Evolutionary conservation across 352 stramenopile genomes (phyloP).

Genomic region (Halophytophthora polymorphica): DNA sequence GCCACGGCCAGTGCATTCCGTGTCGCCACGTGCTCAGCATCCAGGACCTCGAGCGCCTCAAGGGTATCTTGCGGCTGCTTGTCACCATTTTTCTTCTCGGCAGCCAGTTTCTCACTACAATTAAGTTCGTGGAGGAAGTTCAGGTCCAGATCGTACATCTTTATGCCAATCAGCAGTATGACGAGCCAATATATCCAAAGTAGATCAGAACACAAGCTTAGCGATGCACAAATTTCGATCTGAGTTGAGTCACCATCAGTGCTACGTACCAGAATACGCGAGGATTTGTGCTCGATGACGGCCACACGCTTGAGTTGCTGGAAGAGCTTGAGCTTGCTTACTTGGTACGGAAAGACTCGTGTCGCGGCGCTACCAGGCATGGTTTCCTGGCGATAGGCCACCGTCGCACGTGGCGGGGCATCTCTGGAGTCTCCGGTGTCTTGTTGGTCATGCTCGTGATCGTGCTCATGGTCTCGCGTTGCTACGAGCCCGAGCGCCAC

Average conservation of each 20-base stretch:
- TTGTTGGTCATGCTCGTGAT: slow-evolving; percentile 26
- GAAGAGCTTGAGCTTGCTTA: slow-evolving; percentile 50
- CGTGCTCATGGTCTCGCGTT: slow-evolving; percentile 24
- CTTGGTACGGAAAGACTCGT: slow-evolving; percentile 60
- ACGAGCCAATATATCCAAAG: slow-evolving; percentile 1
- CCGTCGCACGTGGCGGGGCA: slow-evolving; percentile 13
- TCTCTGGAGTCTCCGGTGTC: slow-evolving; percentile 11
- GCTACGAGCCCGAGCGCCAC: slow-evolving; percentile 60
- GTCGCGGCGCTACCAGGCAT: slow-evolving; percentile 14
- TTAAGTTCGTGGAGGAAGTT: slow-evolving; percentile 65
- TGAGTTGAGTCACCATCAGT: background rate
- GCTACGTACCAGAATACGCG: slow-evolving; percentile 41
- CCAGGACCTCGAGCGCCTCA: slow-evolving; percentile 38
- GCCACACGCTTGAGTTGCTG: slow-evolving; percentile 43
- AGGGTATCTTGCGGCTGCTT: slow-evolving; percentile 22
- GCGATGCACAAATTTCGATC: background rate
- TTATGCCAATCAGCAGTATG: background rate
- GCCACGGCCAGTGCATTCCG: slow-evolving; percentile 55
- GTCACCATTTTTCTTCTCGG: slow-evolving; percentile 30
- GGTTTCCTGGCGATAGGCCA: slow-evolving; percentile 26
- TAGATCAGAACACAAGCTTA: background rate
- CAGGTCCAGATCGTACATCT: slow-evolving; percentile 70
- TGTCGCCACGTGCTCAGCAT: slow-evolving; percentile 52
- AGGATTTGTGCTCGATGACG: slow-evolving; percentile 62
- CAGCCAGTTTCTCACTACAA: slow-evolving; percentile 40